Percentiles rank a stretch among this genome's conserved stretches.
Evolutionary conservation across 2,329 filamentous ascomycete species (phyloP).

Genomic region (Metarhizium guizhouense): DNA sequence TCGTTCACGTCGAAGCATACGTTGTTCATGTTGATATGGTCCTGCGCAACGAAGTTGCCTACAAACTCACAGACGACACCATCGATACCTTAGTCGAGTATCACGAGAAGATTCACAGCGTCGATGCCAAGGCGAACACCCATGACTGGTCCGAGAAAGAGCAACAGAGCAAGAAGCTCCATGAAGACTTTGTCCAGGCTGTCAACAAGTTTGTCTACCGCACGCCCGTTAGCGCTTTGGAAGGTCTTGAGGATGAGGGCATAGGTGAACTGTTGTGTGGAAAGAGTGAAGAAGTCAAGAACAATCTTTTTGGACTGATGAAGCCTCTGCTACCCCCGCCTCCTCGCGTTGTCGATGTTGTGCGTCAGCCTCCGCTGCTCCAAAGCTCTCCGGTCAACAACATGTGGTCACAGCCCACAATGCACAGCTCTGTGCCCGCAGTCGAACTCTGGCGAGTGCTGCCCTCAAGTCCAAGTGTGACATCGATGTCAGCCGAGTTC

Average conservation of each 20-base stretch:
- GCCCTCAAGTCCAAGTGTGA: conserved; percentile 76
- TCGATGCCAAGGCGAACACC: conserved; percentile 79
- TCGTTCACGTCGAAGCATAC: conserved; percentile 91
- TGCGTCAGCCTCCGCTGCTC: conserved; percentile 76
- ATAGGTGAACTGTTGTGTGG: conserved; percentile 87
- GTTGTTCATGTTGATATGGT: conserved; percentile 99
- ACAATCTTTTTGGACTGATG: conserved; percentile 73
- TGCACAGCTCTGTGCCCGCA: conserved; percentile 56
- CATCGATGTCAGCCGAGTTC: conserved; percentile 61
- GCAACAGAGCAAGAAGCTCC: conserved; percentile 89
- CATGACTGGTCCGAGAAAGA: conserved; percentile 98
- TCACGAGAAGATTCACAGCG: conserved; percentile 90
- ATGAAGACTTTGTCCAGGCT: conserved; percentile 92
- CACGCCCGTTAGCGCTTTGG: conserved; percentile 77
- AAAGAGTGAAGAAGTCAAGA: conserved; percentile 89
- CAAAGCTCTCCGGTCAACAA: conserved; percentile 70
- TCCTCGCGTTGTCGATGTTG: conserved; percentile 79
- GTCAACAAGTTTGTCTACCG: conserved; percentile 97
- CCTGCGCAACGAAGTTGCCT: conserved; percentile 91
- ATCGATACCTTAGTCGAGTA: conserved; percentile 91
- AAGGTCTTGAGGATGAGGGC: conserved; percentile 94
- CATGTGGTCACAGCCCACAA: conserved; percentile 71
- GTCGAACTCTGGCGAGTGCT: conserved; percentile 88
- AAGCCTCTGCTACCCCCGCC: conserved; percentile 79
- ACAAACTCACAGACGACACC: conserved; percentile 90